Evolutionary conservation across 257 asterid genomes (phyloP).

Genomic region (Nicotiana noctiflora): DNA sequence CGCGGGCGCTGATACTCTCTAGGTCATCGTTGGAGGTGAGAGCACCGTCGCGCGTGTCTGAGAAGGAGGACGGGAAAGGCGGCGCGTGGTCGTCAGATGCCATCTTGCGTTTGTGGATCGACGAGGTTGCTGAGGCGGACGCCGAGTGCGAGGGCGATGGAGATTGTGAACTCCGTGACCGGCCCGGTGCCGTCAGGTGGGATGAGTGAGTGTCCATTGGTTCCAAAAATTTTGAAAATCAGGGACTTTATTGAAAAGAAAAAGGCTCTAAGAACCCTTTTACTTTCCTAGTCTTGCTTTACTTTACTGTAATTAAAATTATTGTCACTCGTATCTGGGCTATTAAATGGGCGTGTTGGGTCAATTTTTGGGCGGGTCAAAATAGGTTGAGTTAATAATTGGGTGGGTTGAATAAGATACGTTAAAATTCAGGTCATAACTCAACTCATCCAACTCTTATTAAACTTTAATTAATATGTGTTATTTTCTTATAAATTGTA

Average conservation of each 20-base stretch:
- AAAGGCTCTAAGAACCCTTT: too few species aligned
- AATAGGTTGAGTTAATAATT: too few species aligned
- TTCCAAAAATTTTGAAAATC: not conserved
- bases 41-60: conserved; percentile 91
- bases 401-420: too few species aligned
- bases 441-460: too few species aligned
- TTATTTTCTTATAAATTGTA: too few species aligned
- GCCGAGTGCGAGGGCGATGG: conserved; percentile 99
- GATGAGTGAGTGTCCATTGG: conserved; percentile 3
- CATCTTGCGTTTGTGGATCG: conserved; percentile 79
- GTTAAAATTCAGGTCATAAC: too few species aligned
- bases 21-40: conserved; percentile 90
- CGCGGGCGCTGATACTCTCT: conserved; percentile 95
- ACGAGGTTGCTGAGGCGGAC: conserved; percentile 93
- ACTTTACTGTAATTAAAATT: too few species aligned
- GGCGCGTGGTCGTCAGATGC: conserved; percentile 79
- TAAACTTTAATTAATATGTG: too few species aligned
- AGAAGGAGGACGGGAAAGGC: conserved; percentile 74
- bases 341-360: too few species aligned
- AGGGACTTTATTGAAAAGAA: not conserved
- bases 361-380: too few species aligned
- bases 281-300: too few species aligned
- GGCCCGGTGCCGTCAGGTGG: conserved; percentile 70
- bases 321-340: too few species aligned
- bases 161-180: conserved; percentile 92